Percentiles rank a stretch among this genome's conserved stretches.
phyloP scores from a whole-genome alignment of 371 early-diverging fungal genomes.

The Umbelopsis sp. region DNA sequence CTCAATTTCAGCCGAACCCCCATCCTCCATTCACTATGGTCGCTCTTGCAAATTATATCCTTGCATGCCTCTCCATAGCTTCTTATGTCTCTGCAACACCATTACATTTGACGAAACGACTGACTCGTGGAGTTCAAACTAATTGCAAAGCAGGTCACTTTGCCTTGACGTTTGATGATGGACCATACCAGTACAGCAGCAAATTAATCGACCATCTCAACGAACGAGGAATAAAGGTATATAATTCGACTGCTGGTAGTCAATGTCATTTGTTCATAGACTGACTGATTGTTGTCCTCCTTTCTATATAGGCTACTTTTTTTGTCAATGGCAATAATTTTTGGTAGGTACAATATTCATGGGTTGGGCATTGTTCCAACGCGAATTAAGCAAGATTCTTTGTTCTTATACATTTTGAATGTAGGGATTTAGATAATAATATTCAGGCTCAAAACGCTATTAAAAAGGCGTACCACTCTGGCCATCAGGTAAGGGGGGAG shows the following conservation, averaged over 20 bases:
- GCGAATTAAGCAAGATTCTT: not conserved
- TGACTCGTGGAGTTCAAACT: slow-evolving; percentile 9
- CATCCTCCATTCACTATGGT: not conserved
- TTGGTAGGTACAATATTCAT: slow-evolving; percentile 24
- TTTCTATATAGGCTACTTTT: slow-evolving; percentile 48
- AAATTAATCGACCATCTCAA: slow-evolving; percentile 25
- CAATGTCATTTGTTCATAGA: not conserved
- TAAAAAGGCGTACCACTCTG: slow-evolving; percentile 39
- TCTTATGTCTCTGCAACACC: not conserved
- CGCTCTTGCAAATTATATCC: not conserved
- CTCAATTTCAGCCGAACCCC: not conserved
- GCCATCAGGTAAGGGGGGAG: slow-evolving; percentile 36
- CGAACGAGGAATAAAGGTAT: slow-evolving; percentile 22
- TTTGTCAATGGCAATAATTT: slow-evolving; percentile 62
- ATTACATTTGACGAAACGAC: not conserved
- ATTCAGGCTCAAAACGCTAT: slow-evolving; percentile 25
- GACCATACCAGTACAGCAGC: slow-evolving; percentile 28
- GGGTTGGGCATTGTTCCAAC: not conserved
- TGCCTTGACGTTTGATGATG: slow-evolving; percentile 38
- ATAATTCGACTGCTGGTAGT: not conserved
- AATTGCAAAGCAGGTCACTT: slow-evolving; percentile 27
- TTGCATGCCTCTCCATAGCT: not conserved
- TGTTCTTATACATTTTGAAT: not conserved
- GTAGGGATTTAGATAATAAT: not conserved
- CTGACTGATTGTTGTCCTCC: not conserved